Evolutionary conservation across 495 filamentous ascomycete genomes (phyloP), one percentile per base, ranked within the genome.

Genomic region (Penicillium chermesinum): DNA sequence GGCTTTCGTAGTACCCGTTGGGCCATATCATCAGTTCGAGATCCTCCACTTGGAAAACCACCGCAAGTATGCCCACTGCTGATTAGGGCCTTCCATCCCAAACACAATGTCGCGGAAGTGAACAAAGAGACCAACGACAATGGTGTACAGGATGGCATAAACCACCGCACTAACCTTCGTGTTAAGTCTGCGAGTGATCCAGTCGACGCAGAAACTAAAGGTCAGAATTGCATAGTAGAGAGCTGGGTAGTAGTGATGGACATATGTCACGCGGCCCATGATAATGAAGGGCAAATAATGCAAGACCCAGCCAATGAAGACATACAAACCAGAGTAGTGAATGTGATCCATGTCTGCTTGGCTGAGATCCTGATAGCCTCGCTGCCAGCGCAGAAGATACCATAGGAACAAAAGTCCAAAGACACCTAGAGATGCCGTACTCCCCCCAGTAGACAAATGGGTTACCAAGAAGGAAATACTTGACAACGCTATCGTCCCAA

Each of bases 191-290:
- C 81, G 76, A 42, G 85, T 79, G 39, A 85, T 68, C 81, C 88
- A 96, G 66, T 98, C 91, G 44, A 86, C 70, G 45, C 91, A 78
- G 73, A 98, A 98, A 38, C 93, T 94, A 41, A 88, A 80, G 9
- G 78, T 82, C 17, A 98, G 73, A 49, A 98, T 96, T 44, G 93
- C 91, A 61, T 96, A 98, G 72, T 96, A 98, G 3, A 98, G 79
- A n/a, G 93, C 93, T 7, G 93, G 93, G 67, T 97, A 98, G 71
- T 98, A 98, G 70, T 98, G 93, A 66, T 98, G 93, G 38, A 98
- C 93, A 65, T 98, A 98, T 19, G 93, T 98, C 45, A 98, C 93
- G 71, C 93, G 86, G 10, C 88, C 94, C 93, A 98, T 98, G 61
- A 89, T 81, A 57, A 96, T 79, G 69, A 98, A 98, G 16, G 93